Base-by-base conservation (phyloP, 805 yeast genomes). In the Starmerella ratchasimensis region DNA sequence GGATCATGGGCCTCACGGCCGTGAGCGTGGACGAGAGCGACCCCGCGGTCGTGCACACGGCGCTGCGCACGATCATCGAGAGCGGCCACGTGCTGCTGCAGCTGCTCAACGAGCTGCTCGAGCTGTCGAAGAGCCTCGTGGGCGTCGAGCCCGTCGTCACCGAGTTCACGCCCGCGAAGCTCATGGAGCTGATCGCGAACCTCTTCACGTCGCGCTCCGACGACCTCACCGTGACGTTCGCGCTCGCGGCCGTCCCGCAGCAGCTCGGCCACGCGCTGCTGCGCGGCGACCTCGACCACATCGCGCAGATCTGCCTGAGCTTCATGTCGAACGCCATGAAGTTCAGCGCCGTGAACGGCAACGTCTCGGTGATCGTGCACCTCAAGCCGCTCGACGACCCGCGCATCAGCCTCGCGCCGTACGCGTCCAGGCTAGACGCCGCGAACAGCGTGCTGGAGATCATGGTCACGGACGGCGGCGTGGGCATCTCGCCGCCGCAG, bases 1-100 rank as follows among this genome's bases (percentile, higher is more conserved):
- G 98, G 56, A 88, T 90, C 26, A 63, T 90, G 42, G 98, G 98
- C 41, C 82, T 90, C 93, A 80, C 97, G 0, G 78, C 94, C 2
- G 81, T 88, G 38, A 88, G 95, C 3, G 74, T 84, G 77, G 88
- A 80, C 18, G 97, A 90, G 54, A 64, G 63, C 14, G 90, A 83
- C 48, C 64, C 67, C 4, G 57, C 63, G 9, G 75, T 76, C 47
- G 74, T 84, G 14, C 76, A 78, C 48, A 76, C 75, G 38, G 76
- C 86, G 8, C 62, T 86, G 46, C 77, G 77, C 45, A 65, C 86
- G 41, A 88, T 88, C 40, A 81, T 82, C 55, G 71, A 94, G 52
- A 78, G 93, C n/a, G 97, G 97, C 22, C 95, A 86, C 54, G 61
- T 90, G 29, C 62, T 90, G 36, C 60, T 90, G 51, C 95, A 84